Conservation (phyloP, 2,329 filamentous ascomycete species). For the Coleophoma cylindrospora region DNA sequence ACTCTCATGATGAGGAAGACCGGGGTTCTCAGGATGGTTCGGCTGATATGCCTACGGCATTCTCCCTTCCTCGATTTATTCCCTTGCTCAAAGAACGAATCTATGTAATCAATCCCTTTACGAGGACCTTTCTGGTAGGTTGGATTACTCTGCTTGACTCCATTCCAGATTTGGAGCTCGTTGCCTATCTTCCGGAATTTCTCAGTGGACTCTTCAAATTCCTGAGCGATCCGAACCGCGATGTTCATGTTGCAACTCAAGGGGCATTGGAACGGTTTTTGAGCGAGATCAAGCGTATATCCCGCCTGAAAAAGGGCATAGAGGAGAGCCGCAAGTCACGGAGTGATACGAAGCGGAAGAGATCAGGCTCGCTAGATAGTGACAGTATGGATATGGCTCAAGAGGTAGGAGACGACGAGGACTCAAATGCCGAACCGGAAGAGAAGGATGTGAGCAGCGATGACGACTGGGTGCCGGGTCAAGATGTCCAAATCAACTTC, state of each 20-base stretch:
- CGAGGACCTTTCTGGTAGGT: conserved; percentile 87
- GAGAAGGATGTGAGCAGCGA: conserved; percentile 63
- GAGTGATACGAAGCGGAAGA: conserved; percentile 60
- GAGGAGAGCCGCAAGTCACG: conserved; percentile 72
- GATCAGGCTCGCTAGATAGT: conserved; percentile 66
- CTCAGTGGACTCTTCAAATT: conserved; percentile 86
- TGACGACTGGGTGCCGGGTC: conserved; percentile 94
- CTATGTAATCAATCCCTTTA: conserved; percentile 90
- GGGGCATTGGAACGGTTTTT: conserved; percentile 85
- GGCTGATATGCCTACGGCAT: conserved; percentile 70
- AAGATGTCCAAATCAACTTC: conserved; percentile 94
- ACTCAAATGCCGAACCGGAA: conserved; percentile 49
- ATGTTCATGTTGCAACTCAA: conserved; percentile 94
- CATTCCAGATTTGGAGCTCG: conserved; percentile 92
- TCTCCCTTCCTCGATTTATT: conserved; percentile 86
- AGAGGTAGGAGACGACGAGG: conserved; percentile 57
- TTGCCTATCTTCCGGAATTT: conserved; percentile 88
- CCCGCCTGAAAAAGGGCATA: conserved; percentile 86
- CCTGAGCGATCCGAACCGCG: conserved; percentile 81
- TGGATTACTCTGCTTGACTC: conserved; percentile 96
- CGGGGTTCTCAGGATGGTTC: conserved; percentile 35
- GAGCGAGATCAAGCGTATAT: conserved; percentile 89
- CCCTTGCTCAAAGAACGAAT: conserved; percentile 92
- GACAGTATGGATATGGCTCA: conserved; percentile 37
- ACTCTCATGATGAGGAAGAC: conserved; percentile 43